Conservation (phyloP, 768 basidiomycete species). For the Agaricus subrufescens region DNA sequence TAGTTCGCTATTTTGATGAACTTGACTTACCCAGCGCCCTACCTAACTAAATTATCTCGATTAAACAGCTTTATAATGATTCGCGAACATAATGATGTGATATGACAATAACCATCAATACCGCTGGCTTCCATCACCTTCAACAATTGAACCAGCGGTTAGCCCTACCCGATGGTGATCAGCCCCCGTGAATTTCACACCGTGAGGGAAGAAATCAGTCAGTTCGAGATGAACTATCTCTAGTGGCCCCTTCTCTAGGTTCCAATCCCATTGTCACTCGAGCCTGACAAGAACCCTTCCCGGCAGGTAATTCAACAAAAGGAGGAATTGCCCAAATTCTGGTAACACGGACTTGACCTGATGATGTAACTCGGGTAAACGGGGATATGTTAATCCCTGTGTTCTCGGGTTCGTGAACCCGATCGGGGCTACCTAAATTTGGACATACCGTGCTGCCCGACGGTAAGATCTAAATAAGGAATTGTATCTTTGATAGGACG, state of each 20-base stretch:
- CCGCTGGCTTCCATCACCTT: neutral
- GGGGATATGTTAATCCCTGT: conserved; percentile 12
- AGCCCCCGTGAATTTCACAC: no score
- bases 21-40: neutral
- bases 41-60: neutral
- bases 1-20: neutral
- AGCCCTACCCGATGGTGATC: no score
- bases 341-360: neutral
- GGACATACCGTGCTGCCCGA: conserved; percentile 7
- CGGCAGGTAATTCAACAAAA: neutral
- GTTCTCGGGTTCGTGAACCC: neutral
- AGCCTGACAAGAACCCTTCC: neutral
- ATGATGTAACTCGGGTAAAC: conserved; percentile 5
- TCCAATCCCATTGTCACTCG: neutral
- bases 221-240: no score
- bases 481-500: no score
- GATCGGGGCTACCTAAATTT: neutral
- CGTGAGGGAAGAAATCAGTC: no score
- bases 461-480: neutral
- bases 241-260: neutral
- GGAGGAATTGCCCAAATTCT: neutral
- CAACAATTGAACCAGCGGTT: no score
- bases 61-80: neutral
- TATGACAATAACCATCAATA: neutral
- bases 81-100: neutral